Evolutionary conservation across 2,329 filamentous ascomycete genomes (phyloP).

Genomic region (Aspergillus proliferans): DNA sequence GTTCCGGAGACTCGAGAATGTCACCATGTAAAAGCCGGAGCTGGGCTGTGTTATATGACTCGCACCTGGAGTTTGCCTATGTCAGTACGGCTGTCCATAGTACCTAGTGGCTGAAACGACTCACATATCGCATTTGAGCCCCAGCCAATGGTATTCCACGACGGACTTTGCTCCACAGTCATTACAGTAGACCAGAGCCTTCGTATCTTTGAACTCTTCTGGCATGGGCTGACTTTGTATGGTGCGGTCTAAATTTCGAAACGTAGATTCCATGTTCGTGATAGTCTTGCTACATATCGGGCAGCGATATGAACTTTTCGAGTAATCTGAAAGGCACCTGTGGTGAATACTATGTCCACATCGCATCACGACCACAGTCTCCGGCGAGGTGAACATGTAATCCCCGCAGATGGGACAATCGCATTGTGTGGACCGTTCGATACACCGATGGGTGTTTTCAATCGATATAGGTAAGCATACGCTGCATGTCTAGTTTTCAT

Average conservation of each 20-base stretch:
- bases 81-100: conserved; percentile 7
- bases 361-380: conserved; percentile 84
- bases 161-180: conserved; percentile 86
- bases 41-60: conserved; percentile 44
- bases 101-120: conserved; percentile 7
- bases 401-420: conserved; percentile 96
- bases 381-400: conserved; percentile 89
- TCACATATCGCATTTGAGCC: conserved; percentile 70
- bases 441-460: conserved; percentile 80
- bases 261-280: conserved; percentile 95
- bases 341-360: conserved; percentile 96
- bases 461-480: conserved; percentile 90
- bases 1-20: conserved; percentile 17
- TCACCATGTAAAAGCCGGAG: conserved; percentile 34
- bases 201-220: conserved; percentile 68
- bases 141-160: conserved; percentile 89
- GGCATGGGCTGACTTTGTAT: conserved; percentile 93
- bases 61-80: conserved; percentile 27
- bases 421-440: conserved; percentile 88
- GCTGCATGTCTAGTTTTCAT: conserved; percentile 64
- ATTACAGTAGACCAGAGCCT: conserved; percentile 83
- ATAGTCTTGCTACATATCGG: conserved; percentile 94
- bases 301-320: conserved; percentile 87
- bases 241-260: conserved; percentile 80
- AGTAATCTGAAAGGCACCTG: conserved; percentile 80